Evolutionary conservation across 805 yeast genomes (phyloP).

Genomic region (Yarrowia sp.): DNA sequence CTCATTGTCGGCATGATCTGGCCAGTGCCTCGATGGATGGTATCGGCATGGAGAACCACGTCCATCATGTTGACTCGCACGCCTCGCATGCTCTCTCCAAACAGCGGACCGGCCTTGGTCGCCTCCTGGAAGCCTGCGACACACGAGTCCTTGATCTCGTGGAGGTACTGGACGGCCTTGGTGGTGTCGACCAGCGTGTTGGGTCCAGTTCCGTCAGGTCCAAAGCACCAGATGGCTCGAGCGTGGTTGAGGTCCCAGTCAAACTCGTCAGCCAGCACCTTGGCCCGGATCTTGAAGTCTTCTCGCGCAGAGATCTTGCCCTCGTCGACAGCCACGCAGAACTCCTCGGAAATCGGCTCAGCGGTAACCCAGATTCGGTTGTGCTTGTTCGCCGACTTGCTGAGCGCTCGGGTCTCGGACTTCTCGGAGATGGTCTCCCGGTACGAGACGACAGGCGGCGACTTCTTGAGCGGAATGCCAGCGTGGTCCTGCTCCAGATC

Average conservation of each 20-base stretch:
- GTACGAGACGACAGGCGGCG: constrained; percentile 98
- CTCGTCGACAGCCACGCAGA: constrained; percentile 81
- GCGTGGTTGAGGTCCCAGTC: constrained; percentile 99
- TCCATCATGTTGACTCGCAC: constrained; percentile 96
- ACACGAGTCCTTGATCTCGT: constrained; percentile 98
- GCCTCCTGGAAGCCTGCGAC: constrained; percentile 99
- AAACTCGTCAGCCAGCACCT: constrained; percentile 96
- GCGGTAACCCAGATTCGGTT: constrained; percentile 99
- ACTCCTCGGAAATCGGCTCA: constrained; percentile 93
- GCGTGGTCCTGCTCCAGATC: constrained; percentile 99
- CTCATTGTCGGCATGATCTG: constrained; percentile 99
- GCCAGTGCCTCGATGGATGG: constrained; percentile 99
- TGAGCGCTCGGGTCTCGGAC: constrained; percentile 92
- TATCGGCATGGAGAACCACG: constrained; percentile 99
- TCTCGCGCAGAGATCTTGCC: constrained; percentile 94
- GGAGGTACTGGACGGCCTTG: constrained; percentile 98
- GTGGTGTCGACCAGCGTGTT: constrained; percentile 98
- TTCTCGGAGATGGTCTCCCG: constrained; percentile 95
- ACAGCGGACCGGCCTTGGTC: constrained; percentile 98
- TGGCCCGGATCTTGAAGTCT: constrained; percentile 98
- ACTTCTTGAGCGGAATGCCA: constrained; percentile 96
- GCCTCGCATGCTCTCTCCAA: constrained; percentile 95
- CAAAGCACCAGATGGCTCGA: constrained; percentile 99
- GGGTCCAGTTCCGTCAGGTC: constrained; percentile 99
- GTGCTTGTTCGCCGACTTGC: constrained; percentile 99